These are phyloP conservation scores for Mycena leptocephala DNA, from an alignment of 768 basidiomycete genomes.

Conservation along the genomic window DNA sequence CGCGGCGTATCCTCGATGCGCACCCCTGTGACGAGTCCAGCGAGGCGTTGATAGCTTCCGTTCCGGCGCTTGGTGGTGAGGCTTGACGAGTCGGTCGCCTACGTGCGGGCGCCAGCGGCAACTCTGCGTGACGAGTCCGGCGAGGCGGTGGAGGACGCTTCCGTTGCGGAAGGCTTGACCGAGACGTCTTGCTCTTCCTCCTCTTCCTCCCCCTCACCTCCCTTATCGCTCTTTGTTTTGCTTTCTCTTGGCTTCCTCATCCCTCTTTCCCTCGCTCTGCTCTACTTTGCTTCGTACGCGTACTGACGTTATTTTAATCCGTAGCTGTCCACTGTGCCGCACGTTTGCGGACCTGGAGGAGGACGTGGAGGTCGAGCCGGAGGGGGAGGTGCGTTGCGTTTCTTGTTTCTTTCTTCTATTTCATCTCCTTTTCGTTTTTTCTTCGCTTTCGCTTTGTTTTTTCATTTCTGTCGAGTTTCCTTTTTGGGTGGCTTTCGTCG, in stretches of 20 bases:
- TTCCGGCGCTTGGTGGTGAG: too few species aligned
- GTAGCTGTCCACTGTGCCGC: slow-evolving; percentile 93
- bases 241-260: too few species aligned
- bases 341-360: slow-evolving; percentile 93
- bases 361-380: slow-evolving; percentile 36
- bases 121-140: too few species aligned
- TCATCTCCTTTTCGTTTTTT: neutral
- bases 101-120: too few species aligned
- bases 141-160: too few species aligned
- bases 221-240: neutral
- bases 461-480: neutral
- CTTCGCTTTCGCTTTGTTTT: neutral
- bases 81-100: too few species aligned
- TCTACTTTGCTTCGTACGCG: neutral
- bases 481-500: too few species aligned
- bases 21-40: too few species aligned
- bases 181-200: too few species aligned
- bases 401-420: neutral
- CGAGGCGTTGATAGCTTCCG: too few species aligned
- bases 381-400: slow-evolving; percentile 16
- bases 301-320: neutral
- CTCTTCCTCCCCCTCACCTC: neutral
- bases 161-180: too few species aligned
- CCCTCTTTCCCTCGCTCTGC: neutral
- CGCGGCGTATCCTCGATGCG: too few species aligned